phyloP scores from a whole-genome alignment of 2,329 filamentous ascomycete genomes.

The Hypoxylon sp. region DNA sequence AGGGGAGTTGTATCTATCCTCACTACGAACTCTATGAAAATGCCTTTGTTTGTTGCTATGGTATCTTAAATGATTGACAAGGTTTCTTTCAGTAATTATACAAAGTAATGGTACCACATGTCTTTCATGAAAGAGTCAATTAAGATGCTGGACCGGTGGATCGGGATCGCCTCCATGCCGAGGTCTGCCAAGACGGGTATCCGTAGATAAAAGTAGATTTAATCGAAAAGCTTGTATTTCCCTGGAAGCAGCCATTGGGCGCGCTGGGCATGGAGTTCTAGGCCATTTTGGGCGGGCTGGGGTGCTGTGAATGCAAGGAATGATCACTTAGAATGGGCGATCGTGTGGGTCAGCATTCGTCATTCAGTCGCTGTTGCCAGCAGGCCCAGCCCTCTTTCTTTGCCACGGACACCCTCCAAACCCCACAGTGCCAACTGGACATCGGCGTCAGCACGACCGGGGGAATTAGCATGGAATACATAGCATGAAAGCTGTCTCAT shows the following conservation, averaged over 20 bases:
- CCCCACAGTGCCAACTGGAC: constrained; percentile 31
- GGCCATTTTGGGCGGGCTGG: background rate
- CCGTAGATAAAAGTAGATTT: constrained; percentile 17
- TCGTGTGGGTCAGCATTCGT: constrained; percentile 30
- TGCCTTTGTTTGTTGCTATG: background rate
- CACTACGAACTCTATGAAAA: background rate
- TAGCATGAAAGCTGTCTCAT: constrained; percentile 9
- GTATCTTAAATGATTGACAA: no score
- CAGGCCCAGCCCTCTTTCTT: background rate
- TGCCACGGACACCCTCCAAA: background rate
- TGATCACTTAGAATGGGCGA: constrained; percentile 13
- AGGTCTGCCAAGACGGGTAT: constrained; percentile 25
- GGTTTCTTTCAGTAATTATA: no score
- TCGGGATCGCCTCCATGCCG: constrained; percentile 18
- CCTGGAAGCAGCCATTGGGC: constrained; percentile 23
- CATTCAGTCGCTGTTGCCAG: constrained; percentile 21
- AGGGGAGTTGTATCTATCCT: constrained; percentile 1
- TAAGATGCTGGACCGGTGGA: background rate
- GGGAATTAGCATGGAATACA: constrained; percentile 1
- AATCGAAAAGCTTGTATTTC: constrained; percentile 37
- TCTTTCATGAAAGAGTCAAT: no score
- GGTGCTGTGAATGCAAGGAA: background rate
- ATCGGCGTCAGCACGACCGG: constrained; percentile 3
- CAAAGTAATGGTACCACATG: no score
- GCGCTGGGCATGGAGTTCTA: background rate